Base-by-base conservation (phyloP, 257 asterid species). In the Pogostemon cablin region DNA sequence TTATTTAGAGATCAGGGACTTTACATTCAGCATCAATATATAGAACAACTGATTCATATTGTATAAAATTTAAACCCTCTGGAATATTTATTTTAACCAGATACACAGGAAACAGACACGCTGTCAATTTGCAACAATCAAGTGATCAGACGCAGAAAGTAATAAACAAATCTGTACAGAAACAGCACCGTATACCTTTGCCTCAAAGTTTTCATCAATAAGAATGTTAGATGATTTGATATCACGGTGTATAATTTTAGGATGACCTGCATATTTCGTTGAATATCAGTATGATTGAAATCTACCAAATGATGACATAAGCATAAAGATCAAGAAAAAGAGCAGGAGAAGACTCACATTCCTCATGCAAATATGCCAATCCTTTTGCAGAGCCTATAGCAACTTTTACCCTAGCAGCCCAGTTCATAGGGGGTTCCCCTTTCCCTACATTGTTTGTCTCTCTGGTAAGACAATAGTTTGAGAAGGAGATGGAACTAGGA, bases 211-310 rank as follows among this genome's bases (percentile, higher is more conserved):
- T 25, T 87, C 79, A 75, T 85, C 98, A 40, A 89, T 83, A 65
- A 89, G 96, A 84, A 92, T 89, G 84, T 89, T 92, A 62, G 96
- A 52, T 40, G 98, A 89, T 83, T 92, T 92, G 85, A 92, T 88
- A 80, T 92, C 96, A 44, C 98, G 90, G 67, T 92, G 96, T 74
- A 89, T 92, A 74, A 92, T 83, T 84, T 84, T 92, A 74, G 98
- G 96, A 54, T 80, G 84, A 80, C 96, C 98, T 91, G 92, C 77
- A 76, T 15, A 61, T 60, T 50, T 59, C 81, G 50, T 72, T 40
- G 15, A 75, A 72, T 54, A 71, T 71, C 46, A 53, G 60, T 72
- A 56, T 65, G 47, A 61, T 9, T 37, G 32, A 53, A 55, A 68
- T 52, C n/a, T 62, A 60, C 40, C 11, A 46, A 72, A 62, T 38